Evolutionary conservation across 2,329 filamentous ascomycete species (phyloP).

Genomic region (Simplicillium sp.): DNA sequence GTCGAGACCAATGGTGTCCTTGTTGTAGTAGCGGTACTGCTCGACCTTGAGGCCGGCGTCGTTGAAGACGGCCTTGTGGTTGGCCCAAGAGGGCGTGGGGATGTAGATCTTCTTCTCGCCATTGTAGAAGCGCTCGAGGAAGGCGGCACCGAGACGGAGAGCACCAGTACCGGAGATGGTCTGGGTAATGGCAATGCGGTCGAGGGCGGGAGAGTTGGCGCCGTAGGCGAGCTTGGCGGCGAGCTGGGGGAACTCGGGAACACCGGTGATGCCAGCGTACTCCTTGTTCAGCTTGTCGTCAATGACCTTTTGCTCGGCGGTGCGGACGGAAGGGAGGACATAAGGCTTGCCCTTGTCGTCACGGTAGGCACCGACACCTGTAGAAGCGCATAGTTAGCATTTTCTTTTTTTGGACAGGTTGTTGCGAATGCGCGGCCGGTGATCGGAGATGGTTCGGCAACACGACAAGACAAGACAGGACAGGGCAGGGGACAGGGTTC

Average conservation of each 20-base stretch:
- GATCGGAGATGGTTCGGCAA: constrained; percentile 1
- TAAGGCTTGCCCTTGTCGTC: constrained; percentile 98
- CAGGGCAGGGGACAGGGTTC: constrained; percentile 7
- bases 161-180: constrained; percentile 97
- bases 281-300: constrained; percentile 81
- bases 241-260: constrained; percentile 87
- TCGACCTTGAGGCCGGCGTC: constrained; percentile 85
- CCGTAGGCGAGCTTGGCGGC: constrained; percentile 90
- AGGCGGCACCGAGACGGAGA: constrained; percentile 86
- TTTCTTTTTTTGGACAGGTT: background rate
- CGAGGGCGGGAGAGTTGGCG: constrained; percentile 63
- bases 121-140: constrained; percentile 86
- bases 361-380: constrained; percentile 93
- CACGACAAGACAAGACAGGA: no score
- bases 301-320: constrained; percentile 82
- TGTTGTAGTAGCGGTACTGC: constrained; percentile 98
- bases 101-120: constrained; percentile 94
- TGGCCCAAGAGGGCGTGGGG: constrained; percentile 92
- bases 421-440: background rate
- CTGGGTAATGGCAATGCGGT: constrained; percentile 84
- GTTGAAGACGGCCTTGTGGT: constrained; percentile 94
- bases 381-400: background rate
- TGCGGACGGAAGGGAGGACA: constrained; percentile 85
- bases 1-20: constrained; percentile 95
- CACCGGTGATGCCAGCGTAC: constrained; percentile 94